Percentiles rank a stretch among this genome's conserved stretches.
Conservation (phyloP, 1,284 basidiomycete species). For the Sanghuangporus baumii region DNA sequence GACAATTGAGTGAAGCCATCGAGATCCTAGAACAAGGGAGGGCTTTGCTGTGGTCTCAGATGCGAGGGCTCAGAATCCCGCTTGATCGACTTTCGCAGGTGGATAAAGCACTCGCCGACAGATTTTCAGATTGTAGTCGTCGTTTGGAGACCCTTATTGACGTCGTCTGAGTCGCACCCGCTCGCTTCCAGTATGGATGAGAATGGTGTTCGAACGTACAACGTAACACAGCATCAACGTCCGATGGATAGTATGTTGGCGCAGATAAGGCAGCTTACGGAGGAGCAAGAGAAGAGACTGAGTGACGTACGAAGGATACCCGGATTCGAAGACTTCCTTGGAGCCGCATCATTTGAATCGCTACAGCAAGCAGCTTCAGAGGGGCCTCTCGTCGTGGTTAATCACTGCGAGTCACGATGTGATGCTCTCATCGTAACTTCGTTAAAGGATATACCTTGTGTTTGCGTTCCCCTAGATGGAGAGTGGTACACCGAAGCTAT, state of each 20-base stretch:
- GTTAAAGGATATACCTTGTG: neutral
- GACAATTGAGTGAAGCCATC: neutral
- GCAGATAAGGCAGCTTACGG: neutral
- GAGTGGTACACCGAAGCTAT: neutral
- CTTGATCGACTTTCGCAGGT: neutral
- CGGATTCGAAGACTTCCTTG: conserved; percentile 13
- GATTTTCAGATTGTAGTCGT: neutral
- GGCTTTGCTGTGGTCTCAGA: neutral
- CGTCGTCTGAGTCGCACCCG: neutral
- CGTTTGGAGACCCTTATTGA: neutral
- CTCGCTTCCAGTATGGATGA: neutral
- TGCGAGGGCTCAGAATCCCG: neutral
- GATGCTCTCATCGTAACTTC: neutral
- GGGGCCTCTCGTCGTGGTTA: conserved; percentile 10
- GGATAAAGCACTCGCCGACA: neutral
- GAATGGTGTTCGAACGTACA: neutral
- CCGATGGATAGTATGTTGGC: neutral
- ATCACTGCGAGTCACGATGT: conserved; percentile 2
- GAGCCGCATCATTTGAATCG: neutral
- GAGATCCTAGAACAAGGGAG: conserved; percentile 6
- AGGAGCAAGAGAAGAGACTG: conserved; percentile 4
- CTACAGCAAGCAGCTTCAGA: conserved; percentile 14
- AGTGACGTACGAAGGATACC: conserved; percentile 6
- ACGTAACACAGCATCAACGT: neutral
- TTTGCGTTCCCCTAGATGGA: neutral